Conservation (phyloP, 1,284 basidiomycete genomes). For the Marasmius sp. region DNA sequence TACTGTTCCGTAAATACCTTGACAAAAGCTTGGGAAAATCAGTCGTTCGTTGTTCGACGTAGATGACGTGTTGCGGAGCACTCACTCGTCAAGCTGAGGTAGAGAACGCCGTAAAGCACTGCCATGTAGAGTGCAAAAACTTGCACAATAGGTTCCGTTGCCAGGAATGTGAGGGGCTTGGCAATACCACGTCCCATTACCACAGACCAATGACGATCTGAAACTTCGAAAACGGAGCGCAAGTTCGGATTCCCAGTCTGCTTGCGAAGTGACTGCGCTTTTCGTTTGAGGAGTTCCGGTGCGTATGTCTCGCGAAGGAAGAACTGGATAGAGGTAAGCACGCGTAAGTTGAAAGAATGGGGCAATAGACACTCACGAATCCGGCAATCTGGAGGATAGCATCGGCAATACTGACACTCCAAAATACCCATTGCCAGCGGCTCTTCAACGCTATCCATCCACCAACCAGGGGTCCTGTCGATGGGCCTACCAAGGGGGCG, state of each 20-base stretch:
- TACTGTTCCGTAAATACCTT: constrained; percentile 36
- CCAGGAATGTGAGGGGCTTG: constrained; percentile 26
- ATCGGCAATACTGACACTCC: constrained; percentile 30
- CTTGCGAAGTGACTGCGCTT: constrained; percentile 23
- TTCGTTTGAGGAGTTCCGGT: constrained; percentile 28
- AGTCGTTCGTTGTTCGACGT: neutral
- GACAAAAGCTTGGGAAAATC: constrained; percentile 28
- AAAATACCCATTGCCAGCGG: constrained; percentile 31
- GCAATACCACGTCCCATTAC: constrained; percentile 34
- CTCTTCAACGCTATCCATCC: constrained; percentile 29
- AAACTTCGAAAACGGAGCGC: constrained; percentile 22
- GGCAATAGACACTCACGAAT: constrained; percentile 21
- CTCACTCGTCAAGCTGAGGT: constrained; percentile 38
- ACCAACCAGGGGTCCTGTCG: constrained; percentile 27
- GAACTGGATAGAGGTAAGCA: constrained; percentile 17
- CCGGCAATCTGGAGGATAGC: constrained; percentile 29
- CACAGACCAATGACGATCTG: constrained; percentile 24
- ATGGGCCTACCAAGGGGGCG: constrained; percentile 25
- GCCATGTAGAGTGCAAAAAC: constrained; percentile 38
- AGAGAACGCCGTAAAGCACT: constrained; percentile 40
- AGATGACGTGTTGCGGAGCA: neutral
- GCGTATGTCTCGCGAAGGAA: constrained; percentile 32
- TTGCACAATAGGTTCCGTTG: constrained; percentile 41
- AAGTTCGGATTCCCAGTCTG: constrained; percentile 20
- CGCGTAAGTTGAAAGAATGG: neutral